A percentile compares a stretch with the other conserved stretches of the same genome.
Evolutionary conservation across 2,329 filamentous ascomycete species (phyloP).

Genomic region (Bertia moriformis): DNA sequence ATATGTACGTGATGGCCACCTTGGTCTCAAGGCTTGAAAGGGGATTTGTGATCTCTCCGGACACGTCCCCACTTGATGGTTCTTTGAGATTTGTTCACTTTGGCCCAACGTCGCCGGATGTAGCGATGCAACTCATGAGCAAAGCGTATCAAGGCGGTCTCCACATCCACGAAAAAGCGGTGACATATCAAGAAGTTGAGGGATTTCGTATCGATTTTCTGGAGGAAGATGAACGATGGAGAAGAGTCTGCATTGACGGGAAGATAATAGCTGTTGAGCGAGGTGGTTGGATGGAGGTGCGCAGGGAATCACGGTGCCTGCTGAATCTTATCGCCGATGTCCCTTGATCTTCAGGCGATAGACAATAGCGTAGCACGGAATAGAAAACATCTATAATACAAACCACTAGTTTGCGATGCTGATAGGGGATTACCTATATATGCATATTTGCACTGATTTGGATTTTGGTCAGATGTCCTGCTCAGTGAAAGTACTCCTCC

Average conservation of each 20-base stretch:
- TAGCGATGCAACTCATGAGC: constrained; percentile 37
- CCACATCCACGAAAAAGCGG: constrained; percentile 32
- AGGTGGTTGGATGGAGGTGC: constrained; percentile 40
- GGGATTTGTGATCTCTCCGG: constrained; percentile 40
- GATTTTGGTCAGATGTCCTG: too few relatives aligned
- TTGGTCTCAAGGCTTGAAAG: constrained; percentile 41
- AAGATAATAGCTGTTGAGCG: constrained; percentile 38
- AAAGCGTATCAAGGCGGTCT: constrained; percentile 39
- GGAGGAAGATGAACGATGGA: constrained; percentile 35
- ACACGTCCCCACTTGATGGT: constrained; percentile 33
- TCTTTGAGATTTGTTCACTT: constrained; percentile 37
- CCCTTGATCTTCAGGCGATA: too few relatives aligned
- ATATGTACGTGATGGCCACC: constrained; percentile 42
- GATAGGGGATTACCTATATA: too few relatives aligned
- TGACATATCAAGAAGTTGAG: constrained; percentile 36
- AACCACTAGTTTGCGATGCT: too few relatives aligned
- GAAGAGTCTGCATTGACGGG: constrained; percentile 46
- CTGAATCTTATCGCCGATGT: too few relatives aligned
- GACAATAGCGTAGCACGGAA: too few relatives aligned
- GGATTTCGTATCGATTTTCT: constrained; percentile 35
- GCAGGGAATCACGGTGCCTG: constrained; percentile 17
- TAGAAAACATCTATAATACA: too few relatives aligned
- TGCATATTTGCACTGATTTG: too few relatives aligned
- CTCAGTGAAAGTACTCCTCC: too few relatives aligned
- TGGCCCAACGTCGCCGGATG: constrained; percentile 29